Evolutionary conservation across 2,329 filamentous ascomycete genomes (phyloP).

Genomic region (Neopestalotiopsis sp.): DNA sequence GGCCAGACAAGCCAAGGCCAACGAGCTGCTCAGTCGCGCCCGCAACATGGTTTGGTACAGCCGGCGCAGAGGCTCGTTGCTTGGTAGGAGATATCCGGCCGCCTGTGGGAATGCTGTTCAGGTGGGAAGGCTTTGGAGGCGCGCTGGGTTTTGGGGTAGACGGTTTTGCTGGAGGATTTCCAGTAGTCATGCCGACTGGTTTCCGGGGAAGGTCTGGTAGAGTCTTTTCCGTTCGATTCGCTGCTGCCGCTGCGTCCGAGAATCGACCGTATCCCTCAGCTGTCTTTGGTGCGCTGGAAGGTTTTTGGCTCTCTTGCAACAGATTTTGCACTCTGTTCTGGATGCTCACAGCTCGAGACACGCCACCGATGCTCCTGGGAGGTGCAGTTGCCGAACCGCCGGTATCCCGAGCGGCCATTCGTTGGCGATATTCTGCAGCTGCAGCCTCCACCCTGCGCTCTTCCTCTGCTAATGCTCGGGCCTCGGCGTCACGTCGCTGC

Average conservation of each 20-base stretch:
- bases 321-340: slow-evolving; percentile 89
- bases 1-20: slow-evolving; percentile 51
- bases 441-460: slow-evolving; percentile 89
- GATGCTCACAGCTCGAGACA: slow-evolving; percentile 78
- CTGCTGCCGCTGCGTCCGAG: slow-evolving; percentile 59
- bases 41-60: slow-evolving; percentile 28
- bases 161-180: slow-evolving; percentile 26
- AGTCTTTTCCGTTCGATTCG: slow-evolving; percentile 43
- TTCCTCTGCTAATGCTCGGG: slow-evolving; percentile 80
- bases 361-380: slow-evolving; percentile 61
- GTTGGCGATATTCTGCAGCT: slow-evolving; percentile 83
- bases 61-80: slow-evolving; percentile 27
- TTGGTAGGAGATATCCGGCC: slow-evolving; percentile 52
- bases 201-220: slow-evolving; percentile 57
- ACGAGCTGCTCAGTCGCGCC: slow-evolving; percentile 44
- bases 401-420: slow-evolving; percentile 67
- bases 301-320: slow-evolving; percentile 75
- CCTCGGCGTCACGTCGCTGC: slow-evolving; percentile 87
- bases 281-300: slow-evolving; percentile 66
- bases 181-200: slow-evolving; percentile 42
- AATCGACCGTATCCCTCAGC: slow-evolving; percentile 91
- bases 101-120: slow-evolving; percentile 59
- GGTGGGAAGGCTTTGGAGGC: slow-evolving; percentile 65
- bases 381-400: slow-evolving; percentile 43
- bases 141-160: slow-evolving; percentile 51